Evolutionary conservation across 306 rosid genomes (phyloP).

Genomic region (Macrotyloma uniflorum): DNA sequence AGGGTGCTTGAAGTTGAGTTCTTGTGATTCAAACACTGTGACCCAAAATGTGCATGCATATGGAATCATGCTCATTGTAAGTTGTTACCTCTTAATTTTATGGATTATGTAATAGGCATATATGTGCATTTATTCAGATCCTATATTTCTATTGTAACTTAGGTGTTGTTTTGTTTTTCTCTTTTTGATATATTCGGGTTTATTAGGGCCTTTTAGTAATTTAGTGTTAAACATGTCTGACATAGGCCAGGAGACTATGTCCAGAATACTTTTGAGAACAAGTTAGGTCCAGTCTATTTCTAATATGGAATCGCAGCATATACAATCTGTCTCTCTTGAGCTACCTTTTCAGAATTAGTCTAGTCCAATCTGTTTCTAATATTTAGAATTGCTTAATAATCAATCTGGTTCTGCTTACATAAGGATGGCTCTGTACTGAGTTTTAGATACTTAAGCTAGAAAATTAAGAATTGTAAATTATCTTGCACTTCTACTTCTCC

Average conservation of each 20-base stretch:
- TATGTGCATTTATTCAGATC: slow-evolving; percentile 6
- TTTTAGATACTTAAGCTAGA: too few relatives aligned
- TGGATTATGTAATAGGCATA: slow-evolving; percentile 1
- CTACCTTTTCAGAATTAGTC: neutral
- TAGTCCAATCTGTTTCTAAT: too few relatives aligned
- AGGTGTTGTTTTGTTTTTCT: neutral
- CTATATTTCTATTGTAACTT: neutral
- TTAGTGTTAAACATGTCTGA: neutral
- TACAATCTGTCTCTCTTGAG: neutral
- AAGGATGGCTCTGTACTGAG: too few relatives aligned
- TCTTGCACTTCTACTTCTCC: too few relatives aligned
- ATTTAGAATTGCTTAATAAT: too few relatives aligned
- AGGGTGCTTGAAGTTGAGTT: slow-evolving; percentile 76
- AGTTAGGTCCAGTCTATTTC: neutral
- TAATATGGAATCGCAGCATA: neutral
- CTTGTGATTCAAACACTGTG: slow-evolving; percentile 62
- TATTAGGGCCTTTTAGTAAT: slow-evolving; percentile 4
- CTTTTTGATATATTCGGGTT: neutral
- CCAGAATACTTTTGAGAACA: neutral
- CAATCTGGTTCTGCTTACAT: too few relatives aligned
- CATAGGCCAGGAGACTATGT: neutral
- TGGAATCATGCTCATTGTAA: slow-evolving; percentile 78
- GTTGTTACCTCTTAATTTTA: slow-evolving; percentile 31
- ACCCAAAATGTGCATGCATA: slow-evolving; percentile 67
- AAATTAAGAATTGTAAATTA: too few relatives aligned